Evolutionary conservation across 768 basidiomycete species (phyloP).

Genomic region (Termitomyces titanicus): DNA sequence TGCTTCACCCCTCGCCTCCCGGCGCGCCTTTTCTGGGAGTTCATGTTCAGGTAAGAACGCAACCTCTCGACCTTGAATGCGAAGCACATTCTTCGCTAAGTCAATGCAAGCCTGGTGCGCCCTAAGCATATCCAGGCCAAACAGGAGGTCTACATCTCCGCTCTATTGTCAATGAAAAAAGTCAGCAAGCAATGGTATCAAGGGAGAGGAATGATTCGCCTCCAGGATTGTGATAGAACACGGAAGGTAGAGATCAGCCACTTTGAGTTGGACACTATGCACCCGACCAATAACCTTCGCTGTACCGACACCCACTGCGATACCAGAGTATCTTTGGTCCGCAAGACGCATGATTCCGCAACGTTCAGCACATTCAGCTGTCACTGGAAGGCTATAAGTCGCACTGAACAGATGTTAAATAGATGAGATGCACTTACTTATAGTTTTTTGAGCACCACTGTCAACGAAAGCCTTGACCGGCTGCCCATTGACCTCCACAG

Average conservation of each 20-base stretch:
- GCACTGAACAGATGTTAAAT: neutral
- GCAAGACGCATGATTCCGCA: slow-evolving; percentile 95
- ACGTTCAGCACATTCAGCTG: slow-evolving; percentile 85
- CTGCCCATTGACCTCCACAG: slow-evolving; percentile 87
- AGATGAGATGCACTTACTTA: slow-evolving; percentile 57
- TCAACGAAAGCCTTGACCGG: slow-evolving; percentile 97
- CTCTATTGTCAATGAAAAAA: slow-evolving; percentile 44
- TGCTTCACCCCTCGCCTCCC: slow-evolving; percentile 19
- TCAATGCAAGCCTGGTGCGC: slow-evolving; percentile 97
- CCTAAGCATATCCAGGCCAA: slow-evolving; percentile 99
- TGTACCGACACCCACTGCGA: slow-evolving; percentile 92
- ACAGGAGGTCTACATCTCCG: slow-evolving; percentile 88
- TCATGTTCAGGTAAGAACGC: slow-evolving; percentile 92
- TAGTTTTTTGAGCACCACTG: slow-evolving; percentile 95
- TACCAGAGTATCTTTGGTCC: slow-evolving; percentile 83
- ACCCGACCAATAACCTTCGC: slow-evolving; percentile 92
- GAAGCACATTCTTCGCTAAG: slow-evolving; percentile 80
- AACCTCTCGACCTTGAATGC: slow-evolving; percentile 91
- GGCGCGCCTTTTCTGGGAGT: slow-evolving; percentile 77
- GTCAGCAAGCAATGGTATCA: neutral
- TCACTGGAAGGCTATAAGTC: slow-evolving; percentile 50
- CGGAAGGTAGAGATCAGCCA: slow-evolving; percentile 78
- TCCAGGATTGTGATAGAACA: slow-evolving; percentile 97
- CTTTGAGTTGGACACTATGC: slow-evolving; percentile 88
- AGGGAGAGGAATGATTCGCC: slow-evolving; percentile 32